Evolutionary conservation across 2,329 filamentous ascomycete genomes (phyloP).

Genomic region (Curvularia eragrostidis): DNA sequence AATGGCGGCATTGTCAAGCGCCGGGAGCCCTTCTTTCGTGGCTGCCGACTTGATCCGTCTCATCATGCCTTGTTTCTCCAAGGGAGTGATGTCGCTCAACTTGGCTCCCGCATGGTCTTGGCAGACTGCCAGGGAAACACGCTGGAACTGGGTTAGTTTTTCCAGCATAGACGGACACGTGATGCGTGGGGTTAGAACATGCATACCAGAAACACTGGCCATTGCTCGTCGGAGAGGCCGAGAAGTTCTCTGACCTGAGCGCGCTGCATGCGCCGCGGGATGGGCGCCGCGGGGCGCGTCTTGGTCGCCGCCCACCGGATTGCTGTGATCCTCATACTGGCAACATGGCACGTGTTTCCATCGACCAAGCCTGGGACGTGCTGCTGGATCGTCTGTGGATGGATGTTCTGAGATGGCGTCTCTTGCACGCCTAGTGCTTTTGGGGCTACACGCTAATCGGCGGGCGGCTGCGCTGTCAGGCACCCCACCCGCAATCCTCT

Average conservation of each 20-base stretch:
- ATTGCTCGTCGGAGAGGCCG: constrained; percentile 10
- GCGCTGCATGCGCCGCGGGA: constrained; percentile 1
- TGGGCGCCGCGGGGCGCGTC: not conserved
- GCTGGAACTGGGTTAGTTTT: constrained; percentile 6
- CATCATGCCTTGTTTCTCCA: not conserved
- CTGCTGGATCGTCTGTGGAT: not conserved
- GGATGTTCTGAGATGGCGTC: not conserved
- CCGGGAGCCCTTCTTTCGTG: not conserved
- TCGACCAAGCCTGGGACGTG: not conserved
- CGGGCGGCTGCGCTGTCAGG: not conserved
- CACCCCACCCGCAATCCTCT: not conserved
- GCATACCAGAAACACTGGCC: constrained; percentile 12
- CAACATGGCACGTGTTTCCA: constrained; percentile 1
- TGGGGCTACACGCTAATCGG: not conserved
- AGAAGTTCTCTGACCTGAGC: not conserved
- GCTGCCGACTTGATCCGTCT: not conserved
- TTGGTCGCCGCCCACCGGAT: not conserved
- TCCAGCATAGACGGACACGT: not conserved
- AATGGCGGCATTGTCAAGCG: constrained; percentile 6
- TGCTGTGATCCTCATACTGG: constrained; percentile 10
- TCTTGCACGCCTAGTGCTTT: not conserved
- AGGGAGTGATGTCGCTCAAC: not conserved
- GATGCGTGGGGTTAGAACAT: not conserved
- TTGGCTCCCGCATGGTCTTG: constrained; percentile 5
- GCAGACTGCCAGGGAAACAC: constrained; percentile 11